Evolutionary conservation across 805 yeast genomes (phyloP).

Genomic region (Metschnikowia baotianmanensis): DNA sequence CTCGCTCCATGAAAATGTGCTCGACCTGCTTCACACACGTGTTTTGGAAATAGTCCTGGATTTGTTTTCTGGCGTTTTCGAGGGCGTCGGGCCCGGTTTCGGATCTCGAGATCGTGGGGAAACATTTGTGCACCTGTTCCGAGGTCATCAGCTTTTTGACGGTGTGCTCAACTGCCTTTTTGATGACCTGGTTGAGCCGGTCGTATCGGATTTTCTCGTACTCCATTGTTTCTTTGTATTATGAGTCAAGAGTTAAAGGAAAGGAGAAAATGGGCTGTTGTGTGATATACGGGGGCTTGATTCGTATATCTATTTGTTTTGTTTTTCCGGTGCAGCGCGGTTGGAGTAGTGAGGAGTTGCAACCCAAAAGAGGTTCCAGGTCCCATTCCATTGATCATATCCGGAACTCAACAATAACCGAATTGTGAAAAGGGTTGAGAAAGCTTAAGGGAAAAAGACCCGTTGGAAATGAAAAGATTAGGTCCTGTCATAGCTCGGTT

Average conservation of each 20-base stretch:
- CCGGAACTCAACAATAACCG: too few relatives aligned
- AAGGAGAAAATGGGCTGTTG: too few relatives aligned
- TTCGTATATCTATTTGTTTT: not conserved
- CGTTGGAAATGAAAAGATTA: too few relatives aligned
- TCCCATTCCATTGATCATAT: too few relatives aligned
- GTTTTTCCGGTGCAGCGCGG: not conserved
- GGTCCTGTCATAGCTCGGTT: too few relatives aligned
- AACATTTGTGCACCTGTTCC: constrained; percentile 53
- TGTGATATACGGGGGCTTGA: too few relatives aligned
- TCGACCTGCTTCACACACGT: constrained; percentile 53
- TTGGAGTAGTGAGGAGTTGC: not conserved
- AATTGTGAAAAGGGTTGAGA: too few relatives aligned
- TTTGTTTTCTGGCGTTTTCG: constrained; percentile 50
- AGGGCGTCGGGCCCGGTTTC: constrained; percentile 45
- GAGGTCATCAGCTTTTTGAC: constrained; percentile 46
- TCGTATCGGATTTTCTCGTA: constrained; percentile 42
- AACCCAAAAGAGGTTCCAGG: too few relatives aligned
- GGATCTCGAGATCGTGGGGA: constrained; percentile 49
- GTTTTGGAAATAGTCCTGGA: constrained; percentile 49
- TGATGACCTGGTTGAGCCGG: constrained; percentile 49
- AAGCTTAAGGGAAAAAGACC: too few relatives aligned
- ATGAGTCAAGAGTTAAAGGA: not conserved
- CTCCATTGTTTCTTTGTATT: constrained; percentile 1
- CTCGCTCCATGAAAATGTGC: constrained; percentile 49
- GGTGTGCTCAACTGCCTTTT: constrained; percentile 54